A percentile compares a stretch with the other conserved stretches of the same genome.
phyloP scores from a whole-genome alignment of 495 filamentous ascomycete species.

The Paragyromitra xinjiangensis region DNA sequence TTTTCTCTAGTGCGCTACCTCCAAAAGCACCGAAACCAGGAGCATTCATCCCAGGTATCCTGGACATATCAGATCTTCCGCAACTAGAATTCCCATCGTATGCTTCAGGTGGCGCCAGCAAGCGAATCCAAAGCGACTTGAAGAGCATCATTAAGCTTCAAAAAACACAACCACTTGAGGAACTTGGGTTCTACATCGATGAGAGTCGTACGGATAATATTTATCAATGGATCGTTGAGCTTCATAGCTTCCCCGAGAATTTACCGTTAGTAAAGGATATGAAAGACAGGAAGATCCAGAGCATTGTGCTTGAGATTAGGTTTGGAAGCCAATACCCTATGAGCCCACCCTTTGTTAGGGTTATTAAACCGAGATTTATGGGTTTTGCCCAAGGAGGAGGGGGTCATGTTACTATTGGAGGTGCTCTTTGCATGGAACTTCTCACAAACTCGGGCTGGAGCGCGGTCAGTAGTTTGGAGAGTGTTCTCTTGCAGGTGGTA shows the following conservation, averaged over 20 bases:
- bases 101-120: conserved; percentile 71
- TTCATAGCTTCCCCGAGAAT: conserved; percentile 78
- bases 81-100: conserved; percentile 77
- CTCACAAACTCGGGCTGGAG: conserved; percentile 87
- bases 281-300: conserved; percentile 66
- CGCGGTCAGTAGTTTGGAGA: conserved; percentile 76
- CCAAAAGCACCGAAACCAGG: conserved; percentile 25
- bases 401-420: conserved; percentile 87
- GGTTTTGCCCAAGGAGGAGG: conserved; percentile 76
- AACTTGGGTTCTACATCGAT: conserved; percentile 84
- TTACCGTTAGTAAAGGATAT: conserved; percentile 81
- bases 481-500: conserved; percentile 78
- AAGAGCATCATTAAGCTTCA: conserved; percentile 68
- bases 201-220: conserved; percentile 69
- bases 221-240: conserved; percentile 92
- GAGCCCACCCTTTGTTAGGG: conserved; percentile 82
- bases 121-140: conserved; percentile 71
- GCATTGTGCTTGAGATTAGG: conserved; percentile 81
- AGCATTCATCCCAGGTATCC: conserved; percentile 40
- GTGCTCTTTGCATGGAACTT: conserved; percentile 91
- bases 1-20: not conserved
- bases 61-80: conserved; percentile 40
- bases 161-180: conserved; percentile 67
- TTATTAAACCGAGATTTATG: conserved; percentile 82
- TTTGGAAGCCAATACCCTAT: conserved; percentile 79